phyloP scores from a whole-genome alignment of 108 stramenopile genomes.

The Nitzschia sp. region DNA sequence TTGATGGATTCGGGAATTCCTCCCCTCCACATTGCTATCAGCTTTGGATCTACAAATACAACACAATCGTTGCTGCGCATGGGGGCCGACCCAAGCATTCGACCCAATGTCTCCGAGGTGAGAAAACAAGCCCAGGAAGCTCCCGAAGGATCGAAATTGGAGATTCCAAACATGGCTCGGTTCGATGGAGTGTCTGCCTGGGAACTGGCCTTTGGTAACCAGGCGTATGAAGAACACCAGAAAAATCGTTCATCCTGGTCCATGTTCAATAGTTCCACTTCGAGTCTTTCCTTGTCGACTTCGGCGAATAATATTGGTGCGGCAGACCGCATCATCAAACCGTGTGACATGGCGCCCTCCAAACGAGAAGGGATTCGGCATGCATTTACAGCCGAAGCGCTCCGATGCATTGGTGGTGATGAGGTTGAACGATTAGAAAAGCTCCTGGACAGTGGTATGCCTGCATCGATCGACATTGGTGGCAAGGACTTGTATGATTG shows the following conservation, averaged over 20 bases:
- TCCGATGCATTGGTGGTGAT: conserved; percentile 82
- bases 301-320: neutral
- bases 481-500: conserved; percentile 71
- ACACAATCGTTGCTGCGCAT: conserved; percentile 74
- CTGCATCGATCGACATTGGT: conserved; percentile 59
- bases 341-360: conserved; percentile 60
- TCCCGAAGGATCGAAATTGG: conserved; percentile 22
- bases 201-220: conserved; percentile 81
- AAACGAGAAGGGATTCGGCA: conserved; percentile 79
- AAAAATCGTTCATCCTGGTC: conserved; percentile 10
- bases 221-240: conserved; percentile 25
- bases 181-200: conserved; percentile 70
- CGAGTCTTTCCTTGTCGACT: neutral
- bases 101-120: conserved; percentile 50
- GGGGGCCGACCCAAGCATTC: conserved; percentile 83
- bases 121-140: conserved; percentile 20
- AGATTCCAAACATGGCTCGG: conserved; percentile 43
- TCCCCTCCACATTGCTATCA: conserved; percentile 78
- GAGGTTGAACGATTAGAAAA: conserved; percentile 72
- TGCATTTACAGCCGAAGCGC: conserved; percentile 85
- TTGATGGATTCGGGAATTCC: conserved; percentile 53
- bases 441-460: conserved; percentile 73
- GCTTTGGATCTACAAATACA: conserved; percentile 72
- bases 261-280: conserved; percentile 16
- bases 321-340: conserved; percentile 25